Percentiles rank a stretch among this genome's conserved stretches.
Conservation (phyloP, 306 rosid species). For the Aeschynomene evenia region DNA sequence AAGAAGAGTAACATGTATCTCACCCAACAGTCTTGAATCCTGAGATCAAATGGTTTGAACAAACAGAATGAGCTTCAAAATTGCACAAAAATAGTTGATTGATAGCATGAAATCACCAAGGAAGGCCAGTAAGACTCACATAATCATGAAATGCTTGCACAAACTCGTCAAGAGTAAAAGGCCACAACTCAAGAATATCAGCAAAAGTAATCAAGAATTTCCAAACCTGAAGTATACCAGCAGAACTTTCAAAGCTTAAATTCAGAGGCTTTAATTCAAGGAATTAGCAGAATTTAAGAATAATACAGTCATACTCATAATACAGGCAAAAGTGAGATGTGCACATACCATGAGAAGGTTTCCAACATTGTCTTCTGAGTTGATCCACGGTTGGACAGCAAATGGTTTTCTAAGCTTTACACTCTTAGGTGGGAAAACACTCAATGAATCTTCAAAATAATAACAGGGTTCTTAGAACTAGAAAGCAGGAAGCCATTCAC, state of each 20-base stretch:
- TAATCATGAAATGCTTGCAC: conserved; percentile 94
- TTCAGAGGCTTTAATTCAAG: conserved; percentile 11
- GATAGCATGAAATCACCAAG: conserved; percentile 30
- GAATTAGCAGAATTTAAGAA: conserved; percentile 15
- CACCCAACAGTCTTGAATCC: conserved; percentile 96
- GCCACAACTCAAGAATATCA: conserved; percentile 93
- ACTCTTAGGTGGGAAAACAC: conserved; percentile 73
- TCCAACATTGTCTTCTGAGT: conserved; percentile 85
- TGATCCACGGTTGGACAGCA: conserved; percentile 82
- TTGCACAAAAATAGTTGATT: conserved; percentile 10
- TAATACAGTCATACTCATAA: neutral
- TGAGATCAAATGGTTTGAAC: conserved; percentile 41
- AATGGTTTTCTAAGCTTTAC: conserved; percentile 76
- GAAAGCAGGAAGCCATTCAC: neutral
- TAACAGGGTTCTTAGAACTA: conserved; percentile 23
- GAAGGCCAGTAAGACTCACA: conserved; percentile 51
- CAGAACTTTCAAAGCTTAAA: conserved; percentile 26
- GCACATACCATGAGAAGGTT: conserved; percentile 88
- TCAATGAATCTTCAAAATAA: conserved; percentile 55
- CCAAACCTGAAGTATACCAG: conserved; percentile 74
- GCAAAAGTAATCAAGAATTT: conserved; percentile 88
- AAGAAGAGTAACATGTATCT: conserved; percentile 88
- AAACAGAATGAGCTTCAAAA: conserved; percentile 15
- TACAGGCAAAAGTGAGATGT: conserved; percentile 13
- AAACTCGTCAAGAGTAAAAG: conserved; percentile 94